Conservation (phyloP, 148 eudicot species). For the Vaccinium macrocarpon region DNA sequence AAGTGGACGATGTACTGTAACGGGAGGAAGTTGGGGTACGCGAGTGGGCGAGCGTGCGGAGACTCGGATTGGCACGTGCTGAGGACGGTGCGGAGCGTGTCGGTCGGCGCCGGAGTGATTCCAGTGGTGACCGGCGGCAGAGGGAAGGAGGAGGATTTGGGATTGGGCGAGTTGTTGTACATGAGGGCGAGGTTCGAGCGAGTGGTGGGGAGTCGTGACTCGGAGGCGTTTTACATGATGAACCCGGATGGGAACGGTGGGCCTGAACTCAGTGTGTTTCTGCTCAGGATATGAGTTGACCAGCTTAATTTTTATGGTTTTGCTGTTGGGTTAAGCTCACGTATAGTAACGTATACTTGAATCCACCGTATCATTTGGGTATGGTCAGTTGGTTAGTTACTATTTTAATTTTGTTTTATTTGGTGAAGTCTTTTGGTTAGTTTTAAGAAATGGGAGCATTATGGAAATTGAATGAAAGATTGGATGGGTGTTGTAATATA, state of each 20-base stretch:
- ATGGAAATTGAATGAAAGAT: no score
- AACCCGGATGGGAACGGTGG: conserved; percentile 90
- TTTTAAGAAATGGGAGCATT: neutral
- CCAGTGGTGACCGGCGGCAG: conserved; percentile 50
- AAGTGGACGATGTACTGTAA: conserved; percentile 84
- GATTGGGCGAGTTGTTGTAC: conserved; percentile 64
- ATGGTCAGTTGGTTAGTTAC: neutral
- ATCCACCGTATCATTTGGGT: neutral
- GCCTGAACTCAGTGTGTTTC: conserved; percentile 80
- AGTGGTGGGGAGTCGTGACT: conserved; percentile 80
- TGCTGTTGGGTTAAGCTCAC: neutral
- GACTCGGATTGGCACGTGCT: conserved; percentile 72
- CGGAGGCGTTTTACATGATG: conserved; percentile 90
- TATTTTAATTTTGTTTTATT: neutral
- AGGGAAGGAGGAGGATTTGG: conserved; percentile 30
- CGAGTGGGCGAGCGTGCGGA: conserved; percentile 44
- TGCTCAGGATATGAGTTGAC: conserved; percentile 35
- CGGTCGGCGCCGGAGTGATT: conserved; percentile 87
- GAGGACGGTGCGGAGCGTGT: conserved; percentile 56
- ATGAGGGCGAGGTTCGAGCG: conserved; percentile 88
- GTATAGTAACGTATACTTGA: neutral
- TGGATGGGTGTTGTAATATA: neutral
- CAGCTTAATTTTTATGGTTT: neutral
- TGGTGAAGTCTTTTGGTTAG: neutral
- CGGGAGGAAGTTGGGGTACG: conserved; percentile 70